Evolutionary conservation across 352 stramenopile genomes (phyloP).

Genomic region (Globisporangium barbulae): DNA sequence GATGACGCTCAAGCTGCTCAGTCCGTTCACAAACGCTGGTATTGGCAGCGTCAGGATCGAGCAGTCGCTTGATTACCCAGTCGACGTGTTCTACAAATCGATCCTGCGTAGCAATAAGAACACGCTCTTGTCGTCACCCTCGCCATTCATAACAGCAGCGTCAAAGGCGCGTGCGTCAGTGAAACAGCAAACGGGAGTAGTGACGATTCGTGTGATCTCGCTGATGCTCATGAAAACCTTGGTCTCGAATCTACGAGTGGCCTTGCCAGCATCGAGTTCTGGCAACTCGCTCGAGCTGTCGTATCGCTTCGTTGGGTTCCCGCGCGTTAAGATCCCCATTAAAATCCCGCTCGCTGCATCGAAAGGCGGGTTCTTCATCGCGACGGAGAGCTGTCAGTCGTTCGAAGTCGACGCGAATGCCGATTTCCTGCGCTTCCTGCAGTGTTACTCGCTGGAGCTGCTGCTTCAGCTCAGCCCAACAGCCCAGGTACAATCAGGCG

Average conservation of each 20-base stretch:
- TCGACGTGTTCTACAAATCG: slow-evolving; percentile 20
- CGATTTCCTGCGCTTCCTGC: slow-evolving; percentile 10
- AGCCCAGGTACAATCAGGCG: too few species aligned
- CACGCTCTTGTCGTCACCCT: background rate
- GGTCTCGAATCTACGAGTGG: slow-evolving; percentile 1
- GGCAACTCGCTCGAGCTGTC: slow-evolving; percentile 2
- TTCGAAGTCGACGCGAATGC: slow-evolving; percentile 12
- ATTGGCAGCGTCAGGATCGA: slow-evolving; percentile 16
- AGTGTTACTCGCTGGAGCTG: slow-evolving; percentile 7
- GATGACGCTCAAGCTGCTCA: slow-evolving; percentile 16
- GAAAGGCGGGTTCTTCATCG: slow-evolving; percentile 15
- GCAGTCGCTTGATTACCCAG: slow-evolving; percentile 9
- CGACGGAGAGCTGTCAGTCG: background rate
- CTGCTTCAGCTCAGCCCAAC: background rate
- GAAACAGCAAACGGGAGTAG: background rate
- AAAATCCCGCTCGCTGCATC: background rate
- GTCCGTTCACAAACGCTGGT: slow-evolving; percentile 11
- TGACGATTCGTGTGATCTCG: slow-evolving; percentile 15
- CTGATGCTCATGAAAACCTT: slow-evolving; percentile 21
- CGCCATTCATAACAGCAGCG: background rate
- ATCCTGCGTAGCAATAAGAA: slow-evolving; percentile 10
- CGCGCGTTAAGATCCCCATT: background rate
- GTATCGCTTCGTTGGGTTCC: slow-evolving; percentile 21
- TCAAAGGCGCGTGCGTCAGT: background rate
- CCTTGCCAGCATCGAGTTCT: background rate